Evolutionary conservation across 2,329 filamentous ascomycete genomes (phyloP), one percentile per base, ranked within the genome.

Genomic region (Aspergillus calidoustus): DNA sequence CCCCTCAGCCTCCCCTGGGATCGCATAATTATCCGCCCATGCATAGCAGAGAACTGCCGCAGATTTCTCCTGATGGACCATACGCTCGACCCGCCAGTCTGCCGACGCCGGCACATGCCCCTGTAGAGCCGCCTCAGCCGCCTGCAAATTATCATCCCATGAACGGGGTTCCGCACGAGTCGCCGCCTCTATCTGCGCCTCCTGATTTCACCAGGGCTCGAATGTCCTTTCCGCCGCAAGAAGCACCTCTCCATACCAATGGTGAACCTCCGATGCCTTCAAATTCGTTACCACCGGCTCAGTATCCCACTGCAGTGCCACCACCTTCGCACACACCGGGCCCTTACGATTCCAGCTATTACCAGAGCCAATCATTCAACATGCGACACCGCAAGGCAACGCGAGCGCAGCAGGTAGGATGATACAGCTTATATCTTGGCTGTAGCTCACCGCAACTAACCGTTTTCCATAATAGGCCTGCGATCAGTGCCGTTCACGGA

Each of bases 401-500:
- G 13, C 71, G 77, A 63, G 77, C 77, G 48, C 72, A 75, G 61
- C 77, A 80, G 75, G 77, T 79, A 70, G 47, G 38, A 17, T 15
- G 47, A 30, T 44, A 8, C 17, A 23, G 41, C 7, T 19, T 5
- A 4, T 5, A 17, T 17, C 6, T 48, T 2, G 11, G 11, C n/a
- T 15, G 9, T 34, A 34, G 31, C 25, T 28, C 5, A 30, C 4
- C 17, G 48, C 15, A 50, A 28, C 48, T 50, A 28, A 50, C n/a
- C 25, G 17, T 30, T 50, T 8, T 31, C 17, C 6, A n/a, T n/a
- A 9, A 9, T 38, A 96, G 89, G 95, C 95, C 43, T 99, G 95
- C 77, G 93, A 96, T 72, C 91, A 90, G 76, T 97, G 93, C 77
- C 88, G 93, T 61, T 86, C 91, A 63, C 85, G 94, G 44, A 97